Base-by-base conservation (phyloP, 805 yeast genomes). In the Ogataea dorogensis region DNA sequence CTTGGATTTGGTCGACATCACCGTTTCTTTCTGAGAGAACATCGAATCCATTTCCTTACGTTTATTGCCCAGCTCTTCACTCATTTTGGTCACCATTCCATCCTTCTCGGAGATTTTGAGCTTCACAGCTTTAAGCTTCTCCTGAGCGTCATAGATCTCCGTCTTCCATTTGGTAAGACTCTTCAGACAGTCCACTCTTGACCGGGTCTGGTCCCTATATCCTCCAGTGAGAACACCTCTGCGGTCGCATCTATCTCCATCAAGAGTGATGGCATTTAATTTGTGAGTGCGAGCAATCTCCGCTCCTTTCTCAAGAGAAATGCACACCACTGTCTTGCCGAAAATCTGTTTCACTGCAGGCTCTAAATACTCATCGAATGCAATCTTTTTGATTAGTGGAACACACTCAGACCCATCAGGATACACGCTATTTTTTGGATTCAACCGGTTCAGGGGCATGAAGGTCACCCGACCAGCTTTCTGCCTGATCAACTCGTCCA, bases 191-290 rank as follows among this genome's bases (percentile, higher is more conserved):
- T 87, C 95, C 31, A 89, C 60, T 49, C 94, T 71, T 0, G 87
- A 81, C 34, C 65, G 68, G 41, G 74, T 75, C 48, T 70, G 73
- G 49, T 86, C 93, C 47, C 85, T 73, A 51, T 73, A 86, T 31
- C 98, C 98, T 60, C 98, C 98, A 16, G 86, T 79, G 28, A 93
- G 59, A 2, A 83, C 84, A 59, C 98, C 98, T 46, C 70, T 76
- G 30, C 77, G 78, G 49, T 86, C 94, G 32, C 86, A 86, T 46
- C 86, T 69, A 56, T 93, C 98, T 48, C 98, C 98, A 58, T 86
- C 95, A 12, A 91, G 64, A 0, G 98, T 93, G 11, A 93, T 83
- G 1, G 95, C 85, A 49, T 75, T 79, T 16, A 89, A 61, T 19
- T 75, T 73, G 55, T 68, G 74, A 7, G 65, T 59, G 30, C 74